These are phyloP conservation scores for Laguncularia racemosa DNA, from an alignment of 345 rosid genomes.

Conservation along the genomic window DNA sequence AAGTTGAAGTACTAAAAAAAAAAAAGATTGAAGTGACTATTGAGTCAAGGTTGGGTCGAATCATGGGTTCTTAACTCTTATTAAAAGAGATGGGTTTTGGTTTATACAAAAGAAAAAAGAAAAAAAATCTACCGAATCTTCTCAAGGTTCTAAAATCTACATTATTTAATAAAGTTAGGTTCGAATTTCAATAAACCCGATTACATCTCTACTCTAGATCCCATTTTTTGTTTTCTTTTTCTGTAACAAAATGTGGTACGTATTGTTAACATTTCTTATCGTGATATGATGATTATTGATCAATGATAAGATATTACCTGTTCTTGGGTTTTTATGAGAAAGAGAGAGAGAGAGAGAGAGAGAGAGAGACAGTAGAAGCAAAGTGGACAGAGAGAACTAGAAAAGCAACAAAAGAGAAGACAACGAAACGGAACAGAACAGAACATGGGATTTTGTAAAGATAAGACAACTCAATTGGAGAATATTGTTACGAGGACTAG, in stretches of 20 bases:
- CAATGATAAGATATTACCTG: no score
- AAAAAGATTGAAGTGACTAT: no score
- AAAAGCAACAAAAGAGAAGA: not conserved
- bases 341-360: conserved; percentile 6
- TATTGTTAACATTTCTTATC: not conserved
- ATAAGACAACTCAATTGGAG: no score
- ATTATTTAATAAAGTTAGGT: conserved; percentile 61
- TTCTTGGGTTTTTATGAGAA: no score
- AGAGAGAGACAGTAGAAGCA: conserved; percentile 4
- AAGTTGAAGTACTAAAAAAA: no score
- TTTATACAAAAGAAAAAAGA: no score
- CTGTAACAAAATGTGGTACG: not conserved
- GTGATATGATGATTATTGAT: not conserved
- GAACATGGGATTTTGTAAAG: not conserved
- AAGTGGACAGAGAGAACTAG: not conserved
- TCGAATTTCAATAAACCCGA: conserved; percentile 50
- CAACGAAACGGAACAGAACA: not conserved
- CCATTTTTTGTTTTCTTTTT: conserved; percentile 30
- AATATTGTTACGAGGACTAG: no score
- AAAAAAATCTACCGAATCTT: no score
- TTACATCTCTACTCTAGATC: conserved; percentile 71
- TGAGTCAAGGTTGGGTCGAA: no score
- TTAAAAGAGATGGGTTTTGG: no score
- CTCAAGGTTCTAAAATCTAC: conserved; percentile 78
- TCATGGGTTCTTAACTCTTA: no score